Percentiles rank a stretch among this genome's conserved stretches.
phyloP scores from a whole-genome alignment of 2,329 filamentous ascomycete species.

The Exophiala phaeomuriformis region DNA sequence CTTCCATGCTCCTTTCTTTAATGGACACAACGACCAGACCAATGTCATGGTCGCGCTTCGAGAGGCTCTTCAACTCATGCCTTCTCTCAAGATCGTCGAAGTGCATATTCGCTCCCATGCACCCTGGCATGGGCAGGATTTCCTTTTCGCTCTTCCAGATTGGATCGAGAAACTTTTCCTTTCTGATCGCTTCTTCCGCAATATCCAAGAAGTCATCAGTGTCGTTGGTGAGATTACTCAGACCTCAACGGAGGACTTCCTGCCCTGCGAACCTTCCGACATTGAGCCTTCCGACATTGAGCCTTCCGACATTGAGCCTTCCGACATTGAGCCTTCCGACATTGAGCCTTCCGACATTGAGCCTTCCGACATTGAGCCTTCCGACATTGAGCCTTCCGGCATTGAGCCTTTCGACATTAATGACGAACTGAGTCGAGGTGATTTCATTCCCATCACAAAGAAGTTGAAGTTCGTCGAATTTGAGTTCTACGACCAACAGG shows the following conservation, averaged over 20 bases:
- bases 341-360: neutral
- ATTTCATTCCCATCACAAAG: conserved; percentile 16
- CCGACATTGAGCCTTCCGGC: neutral
- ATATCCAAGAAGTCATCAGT: neutral
- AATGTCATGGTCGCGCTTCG: conserved; percentile 15
- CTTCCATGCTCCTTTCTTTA: conserved; percentile 9
- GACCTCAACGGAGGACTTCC: neutral
- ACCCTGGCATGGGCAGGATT: conserved; percentile 9
- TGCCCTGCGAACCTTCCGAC: too few species aligned
- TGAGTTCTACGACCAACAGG: conserved; percentile 8
- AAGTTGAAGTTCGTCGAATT: conserved; percentile 18
- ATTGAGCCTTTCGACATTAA: neutral
- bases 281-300: neutral
- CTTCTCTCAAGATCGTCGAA: conserved; percentile 16
- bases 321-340: neutral
- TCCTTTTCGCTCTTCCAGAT: conserved; percentile 16
- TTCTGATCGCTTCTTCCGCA: conserved; percentile 11
- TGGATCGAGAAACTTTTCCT: conserved; percentile 18
- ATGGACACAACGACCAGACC: conserved; percentile 1
- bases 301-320: neutral
- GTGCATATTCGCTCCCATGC: conserved; percentile 17
- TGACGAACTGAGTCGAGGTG: conserved; percentile 10
- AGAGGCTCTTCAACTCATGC: conserved; percentile 6
- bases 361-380: neutral
- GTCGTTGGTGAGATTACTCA: conserved; percentile 2